These are phyloP conservation scores for Orobanche coerulescens DNA, from an alignment of 257 asterid species.

Conservation along the genomic window DNA sequence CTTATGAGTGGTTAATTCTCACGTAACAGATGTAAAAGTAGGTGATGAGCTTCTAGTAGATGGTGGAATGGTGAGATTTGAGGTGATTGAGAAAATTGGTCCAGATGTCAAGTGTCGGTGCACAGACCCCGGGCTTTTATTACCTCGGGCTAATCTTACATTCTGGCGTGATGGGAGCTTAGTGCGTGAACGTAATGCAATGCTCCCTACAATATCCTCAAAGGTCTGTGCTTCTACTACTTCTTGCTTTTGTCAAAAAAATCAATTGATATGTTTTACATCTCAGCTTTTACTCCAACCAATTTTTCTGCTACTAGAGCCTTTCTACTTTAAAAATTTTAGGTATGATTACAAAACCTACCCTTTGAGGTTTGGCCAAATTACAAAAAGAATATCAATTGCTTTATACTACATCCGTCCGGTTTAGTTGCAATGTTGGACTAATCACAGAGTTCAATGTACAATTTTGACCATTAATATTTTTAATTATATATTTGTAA, in stretches of 20 bases:
- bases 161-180: constrained; percentile 95
- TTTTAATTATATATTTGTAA: no score
- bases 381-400: no score
- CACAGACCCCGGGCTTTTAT: constrained; percentile 90
- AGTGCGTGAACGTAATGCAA: constrained; percentile 95
- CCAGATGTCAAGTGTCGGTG: constrained; percentile 96
- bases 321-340: not conserved
- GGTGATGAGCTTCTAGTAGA: constrained; percentile 96
- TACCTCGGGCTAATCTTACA: constrained; percentile 95
- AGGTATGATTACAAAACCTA: no score
- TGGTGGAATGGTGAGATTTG: constrained; percentile 99
- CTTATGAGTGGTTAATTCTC: constrained; percentile 9
- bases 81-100: constrained; percentile 90
- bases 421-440: no score
- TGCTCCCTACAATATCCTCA: constrained; percentile 95
- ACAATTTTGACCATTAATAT: no score
- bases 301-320: not conserved
- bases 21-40: constrained; percentile 62
- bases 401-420: no score
- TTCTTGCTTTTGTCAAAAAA: constrained; percentile 4
- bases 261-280: not conserved
- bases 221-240: constrained; percentile 45
- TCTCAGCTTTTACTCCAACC: not conserved
- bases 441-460: no score
- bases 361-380: no score